Conservation (phyloP, 1,284 basidiomycete species). For the Rugiboletus extremiorientalis region DNA sequence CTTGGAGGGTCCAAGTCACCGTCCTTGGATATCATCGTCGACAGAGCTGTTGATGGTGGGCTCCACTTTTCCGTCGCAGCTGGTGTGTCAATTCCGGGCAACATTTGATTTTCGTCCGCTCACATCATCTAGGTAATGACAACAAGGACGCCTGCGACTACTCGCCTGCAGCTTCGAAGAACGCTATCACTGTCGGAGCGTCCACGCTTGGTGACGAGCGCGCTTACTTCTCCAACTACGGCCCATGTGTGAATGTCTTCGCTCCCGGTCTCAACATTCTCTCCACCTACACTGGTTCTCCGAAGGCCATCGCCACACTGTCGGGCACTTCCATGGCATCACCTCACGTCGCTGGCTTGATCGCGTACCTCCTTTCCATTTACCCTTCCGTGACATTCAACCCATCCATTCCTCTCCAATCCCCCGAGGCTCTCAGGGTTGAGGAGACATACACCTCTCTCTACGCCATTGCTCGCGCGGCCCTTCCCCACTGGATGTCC, state of each 20-base stretch:
- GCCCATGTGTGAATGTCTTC: slow-evolving; percentile 81
- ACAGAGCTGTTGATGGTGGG: slow-evolving; percentile 80
- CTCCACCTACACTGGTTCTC: slow-evolving; percentile 71
- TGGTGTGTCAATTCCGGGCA: slow-evolving; percentile 49
- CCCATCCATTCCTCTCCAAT: slow-evolving; percentile 40
- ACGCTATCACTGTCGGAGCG: slow-evolving; percentile 86
- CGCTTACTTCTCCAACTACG: slow-evolving; percentile 88
- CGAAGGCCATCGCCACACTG: slow-evolving; percentile 62
- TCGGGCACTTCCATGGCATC: slow-evolving; percentile 76
- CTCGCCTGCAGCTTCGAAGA: slow-evolving; percentile 75
- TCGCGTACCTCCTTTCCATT: slow-evolving; percentile 85
- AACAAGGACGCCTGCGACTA: slow-evolving; percentile 77
- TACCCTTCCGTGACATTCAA: slow-evolving; percentile 66
- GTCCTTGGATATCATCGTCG: slow-evolving; percentile 84
- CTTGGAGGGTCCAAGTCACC: slow-evolving; percentile 95
- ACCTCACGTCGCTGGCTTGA: slow-evolving; percentile 68
- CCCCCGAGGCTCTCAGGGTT: slow-evolving; percentile 17
- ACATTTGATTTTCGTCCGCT: not conserved
- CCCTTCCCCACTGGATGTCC: slow-evolving; percentile 59
- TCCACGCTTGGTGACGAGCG: slow-evolving; percentile 80
- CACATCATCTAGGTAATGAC: slow-evolving; percentile 49
- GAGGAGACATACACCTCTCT: slow-evolving; percentile 37
- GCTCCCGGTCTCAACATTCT: slow-evolving; percentile 82
- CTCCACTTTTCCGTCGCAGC: slow-evolving; percentile 96
- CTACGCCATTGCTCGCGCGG: slow-evolving; percentile 54